Evolutionary conservation across 2,329 filamentous ascomycete genomes (phyloP), one percentile per base, ranked within the genome.

Genomic region (Talaromyces sp.): DNA sequence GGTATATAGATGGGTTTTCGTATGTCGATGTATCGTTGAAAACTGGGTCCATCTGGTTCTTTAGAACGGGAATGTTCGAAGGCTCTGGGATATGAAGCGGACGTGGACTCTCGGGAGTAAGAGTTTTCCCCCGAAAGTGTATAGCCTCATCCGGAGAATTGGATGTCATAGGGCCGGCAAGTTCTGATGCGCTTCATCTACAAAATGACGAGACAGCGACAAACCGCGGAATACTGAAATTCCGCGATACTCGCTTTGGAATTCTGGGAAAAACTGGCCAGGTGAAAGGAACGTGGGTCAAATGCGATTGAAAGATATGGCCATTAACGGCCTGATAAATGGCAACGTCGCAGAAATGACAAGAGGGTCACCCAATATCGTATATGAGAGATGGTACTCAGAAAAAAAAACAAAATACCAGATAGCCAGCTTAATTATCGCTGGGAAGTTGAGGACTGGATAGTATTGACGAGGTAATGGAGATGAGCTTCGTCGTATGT

Each of bases 81-180:
- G 88, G 87, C 76, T 89, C 86, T 69, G 88, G 84, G 69, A 88
- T 81, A 77, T 90, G 87, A 71, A 90, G 78, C 70, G 89, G 89
- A 71, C 88, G 87, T 73, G 89, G 89, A 74, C 88, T 90, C 73
- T 89, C 86, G 69, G 89, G 89, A 73, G 87, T 89, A 73, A 89
- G 79, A 69, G 85, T 85, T 76, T 87, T 85, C 79, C 87, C 86
- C 74, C 84, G 85, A 75, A 87, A 86, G 76, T 89, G 85, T 83
- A 80, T 73, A 62, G 75, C 78, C 73, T 81, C 79, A 75, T 80
- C 75, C 64, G 75, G 77, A 69, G 75, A 80, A 79, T 80, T 82
- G 76, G 81, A 79, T 75, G 79, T 84, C 84, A 86, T 86, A 78
- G 83, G 84, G 76, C 73, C 71, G 74, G 76, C 72, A 71, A 67